Evolutionary conservation across 1,139 yeast genomes (phyloP), one percentile per base, ranked within the genome.

Genomic region (Yamadazyma triangularis): DNA sequence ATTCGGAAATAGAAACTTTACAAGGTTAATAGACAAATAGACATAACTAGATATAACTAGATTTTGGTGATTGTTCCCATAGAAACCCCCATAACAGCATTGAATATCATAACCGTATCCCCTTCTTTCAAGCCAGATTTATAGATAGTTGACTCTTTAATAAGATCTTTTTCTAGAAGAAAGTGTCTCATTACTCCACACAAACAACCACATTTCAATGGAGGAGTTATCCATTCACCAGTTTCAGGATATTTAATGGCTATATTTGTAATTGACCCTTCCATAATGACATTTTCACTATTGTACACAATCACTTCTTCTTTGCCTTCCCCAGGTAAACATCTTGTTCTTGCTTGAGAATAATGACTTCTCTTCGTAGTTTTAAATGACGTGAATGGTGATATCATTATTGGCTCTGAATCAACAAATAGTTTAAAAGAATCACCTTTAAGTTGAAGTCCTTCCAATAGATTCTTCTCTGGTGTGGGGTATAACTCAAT

Each of bases 331-430:
- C 66, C 65, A 2, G 72, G 67, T 13, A 61, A 44, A n/a, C 56
- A 38, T 32, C 83, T 59, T 2, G 53, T 53, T 35, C 97, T 62
- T 0, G 96, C 82, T 3, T 52, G 64, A 26, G 63, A 69, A 52
- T 89, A 89, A 30, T 68, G 76, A 2, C 62, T 63, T 39, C 98
- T 65, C 21, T 66, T 60, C 0, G 96, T 86, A 0, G 97, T 91
- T 51, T 91, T 91, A 61, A 89, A 84, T 3, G 94, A 81, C 0
- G 96, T 87, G 53, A 83, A 86, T 2, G 89, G 86, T 0, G 93
- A 77, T 0, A 77, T 70, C 31, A 71, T 48, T 0, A 76, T 68
- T 3, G 76, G 61, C 23, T 68, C 56, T 0, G 64, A 47, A 50
- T 85, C 93, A 4, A 87, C 48, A 18, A 7, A 18, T 18, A 18